Evolutionary conservation across 1,284 basidiomycete species (phyloP).

Genomic region (Sporisorium reilianum): DNA sequence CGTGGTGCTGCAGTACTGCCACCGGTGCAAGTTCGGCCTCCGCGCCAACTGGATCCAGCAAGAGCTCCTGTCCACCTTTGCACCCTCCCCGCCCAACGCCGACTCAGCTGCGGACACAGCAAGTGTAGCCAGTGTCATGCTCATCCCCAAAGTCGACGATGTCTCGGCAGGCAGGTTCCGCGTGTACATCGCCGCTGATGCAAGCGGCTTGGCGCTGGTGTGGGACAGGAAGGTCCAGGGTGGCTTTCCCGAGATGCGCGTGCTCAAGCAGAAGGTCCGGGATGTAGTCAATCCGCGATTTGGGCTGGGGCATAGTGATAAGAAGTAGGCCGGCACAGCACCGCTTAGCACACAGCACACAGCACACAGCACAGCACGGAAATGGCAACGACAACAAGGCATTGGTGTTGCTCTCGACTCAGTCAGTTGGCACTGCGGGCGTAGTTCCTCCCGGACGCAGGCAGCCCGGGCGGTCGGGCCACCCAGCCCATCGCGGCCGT

Average conservation of each 20-base stretch:
- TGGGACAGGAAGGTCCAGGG: slow-evolving; percentile 31
- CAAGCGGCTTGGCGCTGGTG: slow-evolving; percentile 7
- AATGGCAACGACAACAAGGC: too few species aligned
- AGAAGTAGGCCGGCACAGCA: background rate
- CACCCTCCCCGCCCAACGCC: background rate
- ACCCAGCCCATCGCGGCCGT: slow-evolving; percentile 60
- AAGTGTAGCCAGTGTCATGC: slow-evolving; percentile 10
- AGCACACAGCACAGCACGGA: background rate
- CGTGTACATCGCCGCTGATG: slow-evolving; percentile 13
- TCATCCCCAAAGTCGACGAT: slow-evolving; percentile 25
- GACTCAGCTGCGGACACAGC: background rate
- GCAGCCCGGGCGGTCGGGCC: slow-evolving; percentile 18
- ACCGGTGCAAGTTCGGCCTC: slow-evolving; percentile 40
- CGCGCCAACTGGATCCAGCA: slow-evolving; percentile 46
- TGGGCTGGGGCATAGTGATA: slow-evolving; percentile 34
- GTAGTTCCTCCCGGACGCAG: slow-evolving; percentile 27
- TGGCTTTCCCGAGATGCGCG: slow-evolving; percentile 39
- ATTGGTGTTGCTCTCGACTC: background rate
- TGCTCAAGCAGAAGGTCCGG: slow-evolving; percentile 33
- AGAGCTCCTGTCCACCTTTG: slow-evolving; percentile 40
- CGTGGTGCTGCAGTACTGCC: slow-evolving; percentile 51
- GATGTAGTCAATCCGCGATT: slow-evolving; percentile 25
- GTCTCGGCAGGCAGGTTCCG: slow-evolving; percentile 18
- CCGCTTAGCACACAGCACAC: background rate
- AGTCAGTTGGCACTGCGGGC: slow-evolving; percentile 15